Conservation (phyloP, 805 yeast species). For the Hanseniaspora valbyensis region DNA sequence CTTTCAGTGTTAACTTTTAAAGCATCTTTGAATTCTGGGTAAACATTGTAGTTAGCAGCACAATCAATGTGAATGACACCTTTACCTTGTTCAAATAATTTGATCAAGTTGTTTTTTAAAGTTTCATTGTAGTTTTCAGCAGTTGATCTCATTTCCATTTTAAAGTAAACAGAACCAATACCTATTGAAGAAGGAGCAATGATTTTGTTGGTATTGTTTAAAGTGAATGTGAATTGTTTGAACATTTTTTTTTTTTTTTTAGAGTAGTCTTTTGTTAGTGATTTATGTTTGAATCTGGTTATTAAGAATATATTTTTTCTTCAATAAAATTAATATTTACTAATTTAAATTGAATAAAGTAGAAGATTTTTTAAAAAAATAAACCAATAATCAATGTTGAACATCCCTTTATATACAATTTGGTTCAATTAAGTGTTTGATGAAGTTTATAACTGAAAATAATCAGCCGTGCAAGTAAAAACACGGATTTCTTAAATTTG, state of each 20-base stretch:
- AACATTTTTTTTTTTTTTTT: not conserved
- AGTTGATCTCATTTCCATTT: conserved; percentile 15
- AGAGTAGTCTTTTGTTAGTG: conserved; percentile 35
- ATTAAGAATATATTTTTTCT: no score
- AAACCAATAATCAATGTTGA: no score
- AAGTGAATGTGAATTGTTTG: conserved; percentile 23
- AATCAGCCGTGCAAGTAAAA: not conserved
- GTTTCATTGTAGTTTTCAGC: conserved; percentile 18
- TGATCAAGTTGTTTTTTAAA: conserved; percentile 27
- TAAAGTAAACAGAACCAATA: conserved; percentile 48
- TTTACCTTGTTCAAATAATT: conserved; percentile 30
- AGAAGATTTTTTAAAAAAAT: no score
- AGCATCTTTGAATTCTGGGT: conserved; percentile 42
- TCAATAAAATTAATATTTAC: no score
- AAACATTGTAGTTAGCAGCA: conserved; percentile 47
- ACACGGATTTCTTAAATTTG: not conserved
- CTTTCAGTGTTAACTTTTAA: conserved; percentile 25
- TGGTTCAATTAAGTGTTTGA: not conserved
- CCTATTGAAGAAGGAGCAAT: conserved; percentile 46
- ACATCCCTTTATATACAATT: not conserved
- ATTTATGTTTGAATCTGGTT: not conserved
- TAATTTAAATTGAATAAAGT: no score
- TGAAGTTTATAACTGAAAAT: not conserved
- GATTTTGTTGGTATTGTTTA: conserved; percentile 32
- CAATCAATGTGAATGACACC: conserved; percentile 49